phyloP scores from a whole-genome alignment of 1,284 basidiomycete species.

The Sanghuangporus sanghuang region DNA sequence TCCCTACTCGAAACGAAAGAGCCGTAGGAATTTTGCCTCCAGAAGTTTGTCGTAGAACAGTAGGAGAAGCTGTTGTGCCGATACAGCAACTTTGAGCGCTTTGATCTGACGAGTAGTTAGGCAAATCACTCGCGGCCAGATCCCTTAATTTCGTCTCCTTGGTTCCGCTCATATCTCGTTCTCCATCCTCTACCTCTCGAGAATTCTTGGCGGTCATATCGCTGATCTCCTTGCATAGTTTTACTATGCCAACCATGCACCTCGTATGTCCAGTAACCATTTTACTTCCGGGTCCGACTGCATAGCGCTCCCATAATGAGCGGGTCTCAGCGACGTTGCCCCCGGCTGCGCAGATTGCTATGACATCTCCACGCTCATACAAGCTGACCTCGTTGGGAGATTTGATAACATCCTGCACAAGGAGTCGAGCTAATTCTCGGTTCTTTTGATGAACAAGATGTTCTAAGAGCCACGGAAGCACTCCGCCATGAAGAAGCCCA shows the following conservation, averaged over 20 bases:
- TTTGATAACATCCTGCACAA: conserved; percentile 45
- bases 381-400: conserved; percentile 13
- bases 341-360: conserved; percentile 38
- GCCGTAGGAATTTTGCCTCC: not conserved
- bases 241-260: conserved; percentile 51
- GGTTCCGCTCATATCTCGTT: not conserved
- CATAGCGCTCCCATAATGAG: conserved; percentile 51
- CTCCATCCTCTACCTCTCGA: not conserved
- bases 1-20: not conserved
- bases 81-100: not conserved
- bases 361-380: conserved; percentile 41
- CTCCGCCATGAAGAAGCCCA: conserved; percentile 39
- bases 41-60: not conserved
- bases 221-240: conserved; percentile 34
- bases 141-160: not conserved
- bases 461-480: conserved; percentile 47
- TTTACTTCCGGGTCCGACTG: conserved; percentile 35
- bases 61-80: too few relatives aligned
- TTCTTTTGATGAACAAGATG: conserved; percentile 36
- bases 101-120: not conserved
- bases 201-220: not conserved
- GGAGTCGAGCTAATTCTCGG: conserved; percentile 33
- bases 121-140: not conserved
- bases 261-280: conserved; percentile 40
- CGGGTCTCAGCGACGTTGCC: conserved; percentile 46